A percentile compares a stretch with the other conserved stretches of the same genome.
Conservation (phyloP, 148 eudicot species). For the Silene latifolia region DNA sequence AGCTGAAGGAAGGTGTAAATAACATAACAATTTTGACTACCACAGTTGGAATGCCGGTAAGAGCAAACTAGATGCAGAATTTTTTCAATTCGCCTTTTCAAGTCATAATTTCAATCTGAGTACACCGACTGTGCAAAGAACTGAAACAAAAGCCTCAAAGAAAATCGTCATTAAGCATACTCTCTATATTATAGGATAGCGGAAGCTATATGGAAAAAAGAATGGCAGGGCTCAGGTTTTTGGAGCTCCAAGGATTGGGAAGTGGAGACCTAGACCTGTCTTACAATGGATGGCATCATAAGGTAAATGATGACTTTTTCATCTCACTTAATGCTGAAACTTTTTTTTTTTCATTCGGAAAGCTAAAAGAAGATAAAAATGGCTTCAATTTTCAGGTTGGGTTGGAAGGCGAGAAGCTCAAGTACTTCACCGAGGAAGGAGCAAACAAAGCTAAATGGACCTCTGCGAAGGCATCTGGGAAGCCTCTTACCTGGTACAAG, state of each 20-base stretch:
- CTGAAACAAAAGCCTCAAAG: background rate
- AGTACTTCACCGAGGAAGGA: conserved; percentile 64
- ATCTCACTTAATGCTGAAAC: background rate
- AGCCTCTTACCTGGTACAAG: conserved; percentile 79
- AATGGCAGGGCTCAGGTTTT: conserved; percentile 50
- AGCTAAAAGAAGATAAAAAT: conserved; percentile 6
- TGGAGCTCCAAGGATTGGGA: conserved; percentile 59
- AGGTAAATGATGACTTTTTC: conserved; percentile 33
- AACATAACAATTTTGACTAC: conserved; percentile 27
- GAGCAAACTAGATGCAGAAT: background rate
- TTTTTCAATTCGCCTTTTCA: background rate
- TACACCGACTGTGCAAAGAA: background rate
- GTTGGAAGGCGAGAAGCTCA: conserved; percentile 52
- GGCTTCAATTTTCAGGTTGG: conserved; percentile 36
- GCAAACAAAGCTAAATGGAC: conserved; percentile 47
- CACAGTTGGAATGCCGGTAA: conserved; percentile 44
- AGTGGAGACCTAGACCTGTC: conserved; percentile 75
- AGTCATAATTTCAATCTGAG: background rate
- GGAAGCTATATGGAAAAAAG: conserved; percentile 88
- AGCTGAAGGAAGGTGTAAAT: conserved; percentile 35
- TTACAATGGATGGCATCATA: conserved; percentile 60
- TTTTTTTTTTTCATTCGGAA: background rate
- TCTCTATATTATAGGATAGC: conserved; percentile 47
- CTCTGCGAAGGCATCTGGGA: conserved; percentile 34
- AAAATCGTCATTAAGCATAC: conserved; percentile 7